Evolutionary conservation across 352 stramenopile genomes (phyloP).

Genomic region (Pilasporangium apinafurcum): DNA sequence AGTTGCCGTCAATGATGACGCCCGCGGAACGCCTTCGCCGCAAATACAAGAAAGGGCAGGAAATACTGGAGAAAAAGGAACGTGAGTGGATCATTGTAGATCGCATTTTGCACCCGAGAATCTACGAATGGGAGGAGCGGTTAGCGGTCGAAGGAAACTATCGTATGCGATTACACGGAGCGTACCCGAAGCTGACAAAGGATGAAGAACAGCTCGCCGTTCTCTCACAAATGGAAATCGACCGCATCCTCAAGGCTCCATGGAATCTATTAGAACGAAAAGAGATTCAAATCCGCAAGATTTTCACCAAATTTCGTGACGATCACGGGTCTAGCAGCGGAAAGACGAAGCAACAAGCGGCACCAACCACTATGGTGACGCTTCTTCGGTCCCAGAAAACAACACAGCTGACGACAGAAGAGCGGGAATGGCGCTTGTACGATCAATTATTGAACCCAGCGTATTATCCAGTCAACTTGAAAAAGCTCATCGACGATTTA

Average conservation of each 20-base stretch:
- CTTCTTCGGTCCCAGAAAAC: slow-evolving; percentile 44
- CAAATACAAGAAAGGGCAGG: slow-evolving; percentile 74
- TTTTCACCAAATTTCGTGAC: slow-evolving; percentile 61
- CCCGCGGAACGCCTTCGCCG: slow-evolving; percentile 56
- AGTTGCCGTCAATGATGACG: slow-evolving; percentile 75
- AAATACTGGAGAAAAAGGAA: slow-evolving; percentile 63
- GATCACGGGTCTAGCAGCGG: slow-evolving; percentile 15
- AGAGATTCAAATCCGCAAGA: slow-evolving; percentile 71
- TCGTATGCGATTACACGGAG: slow-evolving; percentile 34
- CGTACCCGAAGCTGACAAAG: slow-evolving; percentile 42
- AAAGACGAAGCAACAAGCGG: slow-evolving; percentile 5
- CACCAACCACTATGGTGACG: slow-evolving; percentile 22
- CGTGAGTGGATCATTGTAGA: slow-evolving; percentile 74
- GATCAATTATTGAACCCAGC: slow-evolving; percentile 68
- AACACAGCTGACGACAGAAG: slow-evolving; percentile 46
- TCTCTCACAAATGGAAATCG: slow-evolving; percentile 54
- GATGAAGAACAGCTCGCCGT: slow-evolving; percentile 57
- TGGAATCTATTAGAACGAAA: slow-evolving; percentile 72
- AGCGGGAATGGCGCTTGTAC: slow-evolving; percentile 64
- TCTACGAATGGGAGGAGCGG: slow-evolving; percentile 67
- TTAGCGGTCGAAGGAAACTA: slow-evolving; percentile 12
- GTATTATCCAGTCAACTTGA: slow-evolving; percentile 56
- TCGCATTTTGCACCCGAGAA: slow-evolving; percentile 48
- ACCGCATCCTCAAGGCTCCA: slow-evolving; percentile 61
- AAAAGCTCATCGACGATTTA: slow-evolving; percentile 21